Conservation (phyloP, 805 yeast species). For the Candida maesae region DNA sequence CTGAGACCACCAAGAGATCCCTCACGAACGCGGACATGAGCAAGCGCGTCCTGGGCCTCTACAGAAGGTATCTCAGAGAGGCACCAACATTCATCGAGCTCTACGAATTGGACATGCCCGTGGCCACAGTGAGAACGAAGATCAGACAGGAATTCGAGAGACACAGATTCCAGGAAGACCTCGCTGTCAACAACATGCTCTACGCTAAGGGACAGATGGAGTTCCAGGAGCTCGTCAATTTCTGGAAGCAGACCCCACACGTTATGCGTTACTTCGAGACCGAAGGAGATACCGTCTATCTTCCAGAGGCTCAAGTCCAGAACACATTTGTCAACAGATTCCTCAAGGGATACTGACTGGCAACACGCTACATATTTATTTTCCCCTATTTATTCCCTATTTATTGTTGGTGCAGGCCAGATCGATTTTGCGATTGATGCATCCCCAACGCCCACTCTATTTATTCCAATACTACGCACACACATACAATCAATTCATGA, state of each 20-base stretch:
- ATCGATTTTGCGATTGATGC: too few species aligned
- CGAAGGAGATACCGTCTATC: slow-evolving; percentile 47
- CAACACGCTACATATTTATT: not conserved
- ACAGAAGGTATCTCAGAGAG: slow-evolving; percentile 67
- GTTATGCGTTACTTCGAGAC: slow-evolving; percentile 78
- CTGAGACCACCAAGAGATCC: slow-evolving; percentile 72
- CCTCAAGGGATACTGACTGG: slow-evolving; percentile 46
- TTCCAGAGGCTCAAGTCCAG: slow-evolving; percentile 38
- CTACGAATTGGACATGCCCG: slow-evolving; percentile 74
- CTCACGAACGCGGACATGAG: slow-evolving; percentile 58
- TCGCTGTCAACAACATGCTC: slow-evolving; percentile 62
- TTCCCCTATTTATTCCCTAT: slow-evolving; percentile 1
- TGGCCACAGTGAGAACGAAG: slow-evolving; percentile 74
- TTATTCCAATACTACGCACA: not conserved
- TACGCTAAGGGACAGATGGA: slow-evolving; percentile 87
- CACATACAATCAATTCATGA: too few species aligned
- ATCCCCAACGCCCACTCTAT: not conserved
- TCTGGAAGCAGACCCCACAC: slow-evolving; percentile 88
- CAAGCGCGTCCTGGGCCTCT: slow-evolving; percentile 60
- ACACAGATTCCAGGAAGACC: slow-evolving; percentile 66
- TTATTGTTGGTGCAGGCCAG: slow-evolving; percentile 5
- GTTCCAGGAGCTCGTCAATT: slow-evolving; percentile 80
- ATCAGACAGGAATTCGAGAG: slow-evolving; percentile 89
- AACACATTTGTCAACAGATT: slow-evolving; percentile 70
- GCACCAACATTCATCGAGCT: slow-evolving; percentile 56